Percentiles rank a stretch among this genome's conserved stretches.
Conservation (phyloP, 2,329 filamentous ascomycete species). For the Scopulariopsis brevicaulis region DNA sequence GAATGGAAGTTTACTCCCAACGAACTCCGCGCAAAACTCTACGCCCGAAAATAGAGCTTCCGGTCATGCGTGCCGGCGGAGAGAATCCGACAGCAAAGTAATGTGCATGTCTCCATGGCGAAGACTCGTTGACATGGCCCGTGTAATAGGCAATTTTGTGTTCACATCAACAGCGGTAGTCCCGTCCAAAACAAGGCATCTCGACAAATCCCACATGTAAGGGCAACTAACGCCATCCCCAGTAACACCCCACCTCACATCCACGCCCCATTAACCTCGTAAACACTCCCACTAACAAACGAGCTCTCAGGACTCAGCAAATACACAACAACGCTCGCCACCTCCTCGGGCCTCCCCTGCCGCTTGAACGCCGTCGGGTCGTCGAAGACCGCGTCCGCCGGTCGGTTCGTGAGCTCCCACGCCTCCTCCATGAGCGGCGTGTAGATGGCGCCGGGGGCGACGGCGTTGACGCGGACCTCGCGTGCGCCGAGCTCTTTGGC, state of each 20-base stretch:
- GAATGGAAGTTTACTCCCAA: too few species aligned
- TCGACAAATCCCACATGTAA: too few species aligned
- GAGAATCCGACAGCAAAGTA: too few species aligned
- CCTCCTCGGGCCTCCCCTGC: conserved; percentile 27
- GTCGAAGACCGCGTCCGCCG: conserved; percentile 20
- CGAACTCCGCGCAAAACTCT: too few species aligned
- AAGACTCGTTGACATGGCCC: too few species aligned
- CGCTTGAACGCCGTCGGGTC: conserved; percentile 22
- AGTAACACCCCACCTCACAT: neutral
- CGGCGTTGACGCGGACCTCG: conserved; percentile 31
- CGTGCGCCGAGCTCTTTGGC: conserved; percentile 27
- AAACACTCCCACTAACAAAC: conserved; percentile 25
- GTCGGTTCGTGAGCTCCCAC: conserved; percentile 13
- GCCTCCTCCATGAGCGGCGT: conserved; percentile 27
- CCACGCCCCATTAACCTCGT: conserved; percentile 23
- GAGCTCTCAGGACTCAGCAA: conserved; percentile 25
- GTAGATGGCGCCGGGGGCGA: conserved; percentile 7
- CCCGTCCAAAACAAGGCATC: too few species aligned
- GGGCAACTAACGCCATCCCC: too few species aligned
- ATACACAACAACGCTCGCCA: conserved; percentile 26
- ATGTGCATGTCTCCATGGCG: too few species aligned
- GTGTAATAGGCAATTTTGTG: too few species aligned
- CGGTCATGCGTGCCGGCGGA: too few species aligned
- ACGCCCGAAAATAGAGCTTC: too few species aligned
- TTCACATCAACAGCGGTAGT: too few species aligned